Base-by-base conservation (phyloP, 2,329 filamentous ascomycete species). In the Cladosporium sp. region DNA sequence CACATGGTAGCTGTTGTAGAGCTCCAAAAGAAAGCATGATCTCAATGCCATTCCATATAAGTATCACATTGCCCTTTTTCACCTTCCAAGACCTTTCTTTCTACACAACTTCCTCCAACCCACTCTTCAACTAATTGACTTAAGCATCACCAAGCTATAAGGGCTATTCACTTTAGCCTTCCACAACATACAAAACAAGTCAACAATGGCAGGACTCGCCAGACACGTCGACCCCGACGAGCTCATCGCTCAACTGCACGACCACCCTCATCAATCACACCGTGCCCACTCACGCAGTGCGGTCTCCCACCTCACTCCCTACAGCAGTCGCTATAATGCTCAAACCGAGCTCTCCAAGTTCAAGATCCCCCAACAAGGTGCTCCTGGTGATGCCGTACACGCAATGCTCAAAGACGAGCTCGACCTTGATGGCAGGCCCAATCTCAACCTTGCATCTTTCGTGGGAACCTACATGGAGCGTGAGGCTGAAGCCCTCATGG, bases 361-460 rank as follows among this genome's bases (percentile, higher is more conserved):
- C 76, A 79, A 77, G 62, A 84, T 89, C 21, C 85, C 86, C 0
- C 73, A 82, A 2, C 77, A 87, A 53, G 86, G 86, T 4, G 84
- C 85, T 16, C 84, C 85, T 0, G 84, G 85, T 11, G 87, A 89
- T 68, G 84, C 86, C 0, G 88, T 89, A 0, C 86, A 89, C 70
- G 86, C 89, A 69, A 82, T 91, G 75, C 73, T 81, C 66, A 80
- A 80, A 65, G 79, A 80, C 73, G 86, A 89, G 70, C 75, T 88
- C 39, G 86, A 89, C 74, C 79, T 90, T 2, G 87, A 90, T 71
- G 87, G 88, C 30, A 82, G 84, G 57, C 89, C 89, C 0, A 89
- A 88, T 69, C 78, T 91, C 68, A 91, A 91, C 71, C 77, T 90
- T 28, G 88, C 89, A 68, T 86, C 85, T 70, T 91, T 91, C 66